phyloP scores from a whole-genome alignment of 192 early-diverging fungal species.

The Gaertneriomyces semiglobifer region DNA sequence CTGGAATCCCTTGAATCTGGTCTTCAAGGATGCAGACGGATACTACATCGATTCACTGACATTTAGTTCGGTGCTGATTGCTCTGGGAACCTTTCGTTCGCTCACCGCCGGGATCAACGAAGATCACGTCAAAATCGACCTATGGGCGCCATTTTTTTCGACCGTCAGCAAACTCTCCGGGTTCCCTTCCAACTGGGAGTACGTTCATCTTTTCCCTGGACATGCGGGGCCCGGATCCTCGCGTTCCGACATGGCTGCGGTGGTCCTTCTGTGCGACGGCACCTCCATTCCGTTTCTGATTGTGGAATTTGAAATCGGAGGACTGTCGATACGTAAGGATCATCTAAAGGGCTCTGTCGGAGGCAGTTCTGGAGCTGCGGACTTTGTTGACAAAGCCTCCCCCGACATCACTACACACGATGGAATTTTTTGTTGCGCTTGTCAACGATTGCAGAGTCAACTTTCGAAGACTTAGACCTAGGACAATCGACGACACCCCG shows the following conservation, averaged over 20 bases:
- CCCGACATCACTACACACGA: neutral
- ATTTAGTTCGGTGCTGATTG: no score
- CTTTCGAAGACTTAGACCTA: no score
- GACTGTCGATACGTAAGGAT: neutral
- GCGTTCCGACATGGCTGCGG: neutral
- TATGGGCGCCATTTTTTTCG: neutral
- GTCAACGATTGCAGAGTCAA: no score
- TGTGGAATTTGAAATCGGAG: slow-evolving; percentile 2
- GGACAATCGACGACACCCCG: no score
- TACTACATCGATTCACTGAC: no score
- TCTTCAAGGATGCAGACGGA: no score
- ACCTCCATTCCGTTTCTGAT: neutral
- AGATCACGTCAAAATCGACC: neutral
- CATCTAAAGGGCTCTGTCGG: neutral
- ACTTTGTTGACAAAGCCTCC: no score
- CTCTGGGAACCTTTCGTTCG: no score
- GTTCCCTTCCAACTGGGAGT: neutral
- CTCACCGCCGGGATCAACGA: neutral
- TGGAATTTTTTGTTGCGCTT: no score
- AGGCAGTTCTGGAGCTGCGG: neutral
- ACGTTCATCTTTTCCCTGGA: neutral
- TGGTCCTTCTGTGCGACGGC: neutral
- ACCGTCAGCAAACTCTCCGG: neutral
- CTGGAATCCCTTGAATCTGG: no score
- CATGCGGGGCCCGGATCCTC: neutral